Evolutionary conservation across 2,329 filamentous ascomycete species (phyloP).

Genomic region (Phaeophleospora eucalypticola): DNA sequence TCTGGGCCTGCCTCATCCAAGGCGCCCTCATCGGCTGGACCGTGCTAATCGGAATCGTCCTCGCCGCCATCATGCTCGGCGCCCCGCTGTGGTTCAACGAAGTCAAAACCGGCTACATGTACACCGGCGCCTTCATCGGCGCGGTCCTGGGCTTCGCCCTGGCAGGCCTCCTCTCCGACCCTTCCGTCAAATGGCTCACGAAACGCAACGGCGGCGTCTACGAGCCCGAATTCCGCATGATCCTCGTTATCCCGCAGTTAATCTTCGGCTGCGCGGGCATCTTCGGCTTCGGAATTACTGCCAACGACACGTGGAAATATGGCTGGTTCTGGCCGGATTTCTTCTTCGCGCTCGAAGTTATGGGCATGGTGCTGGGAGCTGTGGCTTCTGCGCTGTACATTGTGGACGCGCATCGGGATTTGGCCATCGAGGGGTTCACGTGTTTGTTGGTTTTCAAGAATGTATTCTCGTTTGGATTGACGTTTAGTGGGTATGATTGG

Average conservation of each 20-base stretch:
- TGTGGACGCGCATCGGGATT: slow-evolving; percentile 84
- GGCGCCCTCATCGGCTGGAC: slow-evolving; percentile 93
- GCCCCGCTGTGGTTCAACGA: slow-evolving; percentile 57
- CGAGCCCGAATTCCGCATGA: slow-evolving; percentile 84
- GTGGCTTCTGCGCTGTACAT: slow-evolving; percentile 84
- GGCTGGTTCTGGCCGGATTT: slow-evolving; percentile 71
- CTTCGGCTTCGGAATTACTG: slow-evolving; percentile 78
- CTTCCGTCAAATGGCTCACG: slow-evolving; percentile 66
- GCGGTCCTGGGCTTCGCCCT: slow-evolving; percentile 72
- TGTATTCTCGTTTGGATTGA: slow-evolving; percentile 81
- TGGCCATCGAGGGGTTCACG: slow-evolving; percentile 84
- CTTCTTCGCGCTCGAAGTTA: slow-evolving; percentile 79
- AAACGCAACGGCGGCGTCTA: slow-evolving; percentile 74
- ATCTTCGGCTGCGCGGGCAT: slow-evolving; percentile 73
- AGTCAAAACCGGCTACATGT: slow-evolving; percentile 78
- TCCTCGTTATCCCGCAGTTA: slow-evolving; percentile 78
- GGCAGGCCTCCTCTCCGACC: slow-evolving; percentile 71
- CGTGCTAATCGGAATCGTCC: slow-evolving; percentile 80
- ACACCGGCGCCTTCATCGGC: slow-evolving; percentile 80
- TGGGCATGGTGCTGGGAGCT: slow-evolving; percentile 87
- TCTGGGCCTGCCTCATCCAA: slow-evolving; percentile 79
- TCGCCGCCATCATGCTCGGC: slow-evolving; percentile 77
- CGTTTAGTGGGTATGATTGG: slow-evolving; percentile 82
- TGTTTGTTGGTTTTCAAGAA: slow-evolving; percentile 93
- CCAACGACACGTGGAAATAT: slow-evolving; percentile 57